phyloP scores from a whole-genome alignment of 148 eudicot genomes.

The Suaeda aralocaspica region DNA sequence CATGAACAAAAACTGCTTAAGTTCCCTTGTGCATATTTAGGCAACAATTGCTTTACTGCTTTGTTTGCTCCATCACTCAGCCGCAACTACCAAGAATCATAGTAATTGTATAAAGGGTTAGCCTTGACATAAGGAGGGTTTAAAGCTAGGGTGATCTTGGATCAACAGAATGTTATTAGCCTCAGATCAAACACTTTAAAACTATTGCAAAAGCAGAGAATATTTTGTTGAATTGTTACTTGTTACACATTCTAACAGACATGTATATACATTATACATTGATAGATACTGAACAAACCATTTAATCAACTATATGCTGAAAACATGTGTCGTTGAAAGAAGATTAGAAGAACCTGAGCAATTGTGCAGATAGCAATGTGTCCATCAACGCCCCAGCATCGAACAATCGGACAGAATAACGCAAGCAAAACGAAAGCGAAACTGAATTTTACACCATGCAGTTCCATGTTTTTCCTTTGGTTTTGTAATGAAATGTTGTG shows the following conservation, averaged over 20 bases:
- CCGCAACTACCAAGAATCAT: conserved; percentile 51
- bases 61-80: conserved; percentile 53
- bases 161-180: too few relatives aligned
- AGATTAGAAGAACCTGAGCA: conserved; percentile 52
- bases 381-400: conserved; percentile 65
- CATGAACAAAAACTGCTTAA: conserved; percentile 44
- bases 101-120: not conserved
- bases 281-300: not conserved
- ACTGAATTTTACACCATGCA: not conserved
- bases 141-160: too few relatives aligned
- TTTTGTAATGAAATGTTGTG: not conserved
- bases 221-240: too few relatives aligned
- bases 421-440: conserved; percentile 10
- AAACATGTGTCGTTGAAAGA: not conserved
- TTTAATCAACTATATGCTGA: not conserved
- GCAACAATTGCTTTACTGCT: conserved; percentile 53
- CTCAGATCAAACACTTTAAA: too few relatives aligned
- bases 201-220: too few relatives aligned
- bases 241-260: too few relatives aligned
- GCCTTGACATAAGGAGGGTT: too few relatives aligned
- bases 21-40: conserved; percentile 33
- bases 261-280: too few relatives aligned
- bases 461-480: not conserved
- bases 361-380: conserved; percentile 50
- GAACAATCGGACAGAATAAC: conserved; percentile 24